Base-by-base conservation (phyloP, 2,329 filamentous ascomycete species). In the Sporothrix phasma region DNA sequence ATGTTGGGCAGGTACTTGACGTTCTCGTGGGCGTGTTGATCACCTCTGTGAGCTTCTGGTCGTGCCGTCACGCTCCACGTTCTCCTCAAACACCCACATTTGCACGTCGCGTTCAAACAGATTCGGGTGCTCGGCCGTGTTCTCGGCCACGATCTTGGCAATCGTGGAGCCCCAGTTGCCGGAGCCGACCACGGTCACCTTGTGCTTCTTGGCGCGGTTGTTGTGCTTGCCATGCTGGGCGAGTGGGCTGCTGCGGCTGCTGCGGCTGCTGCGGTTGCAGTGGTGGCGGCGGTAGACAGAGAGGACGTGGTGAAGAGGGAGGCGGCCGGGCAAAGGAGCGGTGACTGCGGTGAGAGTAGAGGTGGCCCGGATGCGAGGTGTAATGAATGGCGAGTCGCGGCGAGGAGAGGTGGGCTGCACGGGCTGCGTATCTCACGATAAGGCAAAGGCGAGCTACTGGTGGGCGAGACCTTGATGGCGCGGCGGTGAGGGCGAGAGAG, bases 131-230 rank as follows among this genome's bases (percentile, higher is more conserved):
- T 83, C 86, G 67, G 83, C 85, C 43, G 91, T 89, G 78, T 96
- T 99, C 76, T 99, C 93, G 70, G 92, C 92, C 61, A 97, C 84
- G 67, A 99, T 95, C 79, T 99, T 99, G 74, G 92, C 87, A 76
- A 99, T 97, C 66, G 94, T 96, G 66, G 92, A 96, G 71, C 94
- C 94, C 92, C 94, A 99, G 77, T 99, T 99, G 72, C 94, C 94
- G 61, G 93, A 97, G 71, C 94, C 94, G 69, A 99, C 85, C 61
- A 99, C 85, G 67, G 92, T 92, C 72, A 97, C 90, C 81, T 92
- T 95, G 84, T 96, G 92, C 78, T 88, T 92, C 79, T 85, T 89
- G 45, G 19, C 3, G 22, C 41, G 26, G 22, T 59, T 24, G 53
- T 24, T 56, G 51, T 37, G 47, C 47, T 51, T n/a, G 59, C 43